Evolutionary conservation across 139 green algal species (phyloP).

Genomic region (Micractinium conductrix): DNA sequence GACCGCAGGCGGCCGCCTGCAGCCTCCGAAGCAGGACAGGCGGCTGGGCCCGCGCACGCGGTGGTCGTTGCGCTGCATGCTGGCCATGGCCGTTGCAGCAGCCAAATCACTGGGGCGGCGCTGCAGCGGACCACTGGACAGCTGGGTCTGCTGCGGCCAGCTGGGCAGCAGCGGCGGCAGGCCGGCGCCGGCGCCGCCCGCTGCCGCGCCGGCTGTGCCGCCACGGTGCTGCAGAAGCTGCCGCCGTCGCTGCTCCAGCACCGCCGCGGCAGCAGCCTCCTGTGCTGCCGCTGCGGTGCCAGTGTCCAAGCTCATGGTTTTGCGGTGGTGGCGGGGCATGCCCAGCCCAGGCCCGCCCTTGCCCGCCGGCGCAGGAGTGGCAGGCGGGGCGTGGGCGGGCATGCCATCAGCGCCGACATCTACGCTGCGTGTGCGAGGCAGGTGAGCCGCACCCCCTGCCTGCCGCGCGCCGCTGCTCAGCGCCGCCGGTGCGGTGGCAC

Average conservation of each 20-base stretch:
- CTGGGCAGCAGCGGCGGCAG: not conserved
- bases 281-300: not conserved
- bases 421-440: no score
- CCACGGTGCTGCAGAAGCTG: not conserved
- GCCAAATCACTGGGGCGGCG: slow-evolving; percentile 19
- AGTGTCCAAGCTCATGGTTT: slow-evolving; percentile 17
- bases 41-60: not conserved
- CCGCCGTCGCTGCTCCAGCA: not conserved
- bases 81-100: not conserved
- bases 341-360: not conserved
- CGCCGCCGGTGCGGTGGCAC: not conserved
- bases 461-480: not conserved
- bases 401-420: no score
- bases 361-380: no score
- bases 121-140: not conserved
- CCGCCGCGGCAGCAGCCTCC: not conserved
- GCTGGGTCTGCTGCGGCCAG: not conserved
- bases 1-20: not conserved
- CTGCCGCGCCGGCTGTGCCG: not conserved
- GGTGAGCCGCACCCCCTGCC: no score
- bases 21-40: slow-evolving; percentile 5
- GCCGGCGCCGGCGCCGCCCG: not conserved
- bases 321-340: not conserved
- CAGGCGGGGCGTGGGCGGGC: no score
- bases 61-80: not conserved